Evolutionary conservation across 2,329 filamentous ascomycete genomes (phyloP).

Genomic region (Alternaria solani): DNA sequence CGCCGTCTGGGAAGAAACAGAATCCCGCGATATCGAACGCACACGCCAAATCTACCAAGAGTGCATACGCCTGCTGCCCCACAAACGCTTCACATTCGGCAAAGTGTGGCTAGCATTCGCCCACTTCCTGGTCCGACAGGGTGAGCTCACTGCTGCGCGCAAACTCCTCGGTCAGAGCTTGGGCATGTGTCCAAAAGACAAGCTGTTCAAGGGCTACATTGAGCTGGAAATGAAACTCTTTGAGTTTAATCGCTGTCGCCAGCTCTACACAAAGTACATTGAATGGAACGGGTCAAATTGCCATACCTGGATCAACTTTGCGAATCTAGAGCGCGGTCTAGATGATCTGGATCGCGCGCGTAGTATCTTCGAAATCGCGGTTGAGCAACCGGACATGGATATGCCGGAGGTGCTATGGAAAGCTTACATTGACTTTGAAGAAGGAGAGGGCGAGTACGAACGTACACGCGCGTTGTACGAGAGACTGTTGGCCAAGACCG

Average conservation of each 20-base stretch:
- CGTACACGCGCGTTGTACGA: slow-evolving; percentile 85
- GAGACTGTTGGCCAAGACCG: slow-evolving; percentile 89
- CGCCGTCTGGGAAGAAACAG: slow-evolving; percentile 91
- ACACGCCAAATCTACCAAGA: slow-evolving; percentile 91
- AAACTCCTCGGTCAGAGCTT: slow-evolving; percentile 91
- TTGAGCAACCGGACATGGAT: slow-evolving; percentile 73
- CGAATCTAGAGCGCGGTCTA: slow-evolving; percentile 88
- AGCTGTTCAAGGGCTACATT: slow-evolving; percentile 91
- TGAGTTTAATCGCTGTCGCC: slow-evolving; percentile 91
- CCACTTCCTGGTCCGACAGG: slow-evolving; percentile 90
- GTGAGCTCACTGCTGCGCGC: slow-evolving; percentile 78
- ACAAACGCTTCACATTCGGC: slow-evolving; percentile 96
- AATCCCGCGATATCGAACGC: slow-evolving; percentile 78
- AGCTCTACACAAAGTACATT: slow-evolving; percentile 91
- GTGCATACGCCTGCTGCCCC: slow-evolving; percentile 85
- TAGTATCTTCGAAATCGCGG: slow-evolving; percentile 88
- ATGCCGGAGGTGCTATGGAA: slow-evolving; percentile 99
- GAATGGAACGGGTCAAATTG: slow-evolving; percentile 90
- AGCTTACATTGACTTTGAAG: slow-evolving; percentile 97
- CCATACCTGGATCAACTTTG: slow-evolving; percentile 95
- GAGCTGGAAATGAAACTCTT: slow-evolving; percentile 92
- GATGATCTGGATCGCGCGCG: slow-evolving; percentile 85
- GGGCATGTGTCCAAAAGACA: slow-evolving; percentile 95
- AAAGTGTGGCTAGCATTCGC: slow-evolving; percentile 96
- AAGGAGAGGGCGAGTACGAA: slow-evolving; percentile 91